A percentile compares a stretch with the other conserved stretches of the same genome.
phyloP scores from a whole-genome alignment of 306 rosid genomes.

The Rubus parviflorus region DNA sequence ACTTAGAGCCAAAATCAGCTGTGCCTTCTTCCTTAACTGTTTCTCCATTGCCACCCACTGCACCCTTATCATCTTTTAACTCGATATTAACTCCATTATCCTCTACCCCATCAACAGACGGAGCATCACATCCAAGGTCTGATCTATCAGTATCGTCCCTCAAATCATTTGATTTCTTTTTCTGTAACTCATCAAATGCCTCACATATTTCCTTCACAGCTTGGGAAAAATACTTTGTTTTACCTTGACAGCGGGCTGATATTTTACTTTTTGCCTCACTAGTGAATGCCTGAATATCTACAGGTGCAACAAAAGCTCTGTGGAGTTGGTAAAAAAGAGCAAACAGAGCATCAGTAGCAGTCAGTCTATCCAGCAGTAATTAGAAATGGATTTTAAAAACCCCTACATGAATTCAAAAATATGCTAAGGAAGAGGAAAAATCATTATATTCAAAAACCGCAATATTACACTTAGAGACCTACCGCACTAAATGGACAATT shows the following conservation, averaged over 20 bases:
- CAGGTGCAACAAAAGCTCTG: constrained; percentile 98
- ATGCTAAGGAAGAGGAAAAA: not conserved
- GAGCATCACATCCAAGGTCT: constrained; percentile 61
- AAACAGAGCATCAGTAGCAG: constrained; percentile 24
- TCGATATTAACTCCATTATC: constrained; percentile 42
- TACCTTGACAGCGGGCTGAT: constrained; percentile 69
- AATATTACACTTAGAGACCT: not conserved
- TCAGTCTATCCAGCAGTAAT: not conserved
- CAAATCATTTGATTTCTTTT: constrained; percentile 55
- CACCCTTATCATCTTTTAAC: constrained; percentile 49
- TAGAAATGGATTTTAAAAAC: not conserved
- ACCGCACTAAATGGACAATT: not conserved
- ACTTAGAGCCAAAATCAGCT: constrained; percentile 46
- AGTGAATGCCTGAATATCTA: constrained; percentile 85
- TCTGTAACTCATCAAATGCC: constrained; percentile 77
- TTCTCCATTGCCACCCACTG: constrained; percentile 38
- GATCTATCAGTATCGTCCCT: constrained; percentile 62
- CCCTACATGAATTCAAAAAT: not conserved
- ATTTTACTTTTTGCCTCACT: constrained; percentile 64
- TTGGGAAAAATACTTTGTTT: constrained; percentile 72
- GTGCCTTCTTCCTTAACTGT: constrained; percentile 24
- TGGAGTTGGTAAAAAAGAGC: constrained; percentile 25
- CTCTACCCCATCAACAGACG: constrained; percentile 49
- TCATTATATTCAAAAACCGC: not conserved
- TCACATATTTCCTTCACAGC: constrained; percentile 90